Evolutionary conservation across 176 grass and related monocot species (phyloP).

Genomic region (Bonia amplexicaulis): DNA sequence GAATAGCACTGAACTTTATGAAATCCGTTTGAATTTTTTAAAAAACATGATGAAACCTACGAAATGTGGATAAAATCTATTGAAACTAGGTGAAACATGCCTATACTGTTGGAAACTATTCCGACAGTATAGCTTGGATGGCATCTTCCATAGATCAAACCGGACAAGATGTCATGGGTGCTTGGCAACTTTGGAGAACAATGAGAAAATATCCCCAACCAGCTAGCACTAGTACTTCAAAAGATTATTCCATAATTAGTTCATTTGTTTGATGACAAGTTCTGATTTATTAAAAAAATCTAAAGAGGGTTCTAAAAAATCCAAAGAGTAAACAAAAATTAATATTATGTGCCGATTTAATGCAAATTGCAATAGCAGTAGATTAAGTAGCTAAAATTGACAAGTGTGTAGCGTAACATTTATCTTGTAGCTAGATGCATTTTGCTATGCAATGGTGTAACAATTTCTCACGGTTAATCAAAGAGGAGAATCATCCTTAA

Average conservation of each 20-base stretch:
- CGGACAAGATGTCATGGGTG: not conserved
- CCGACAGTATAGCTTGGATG: no score
- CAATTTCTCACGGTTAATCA: not conserved
- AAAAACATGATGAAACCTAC: no score
- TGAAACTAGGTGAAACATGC: no score
- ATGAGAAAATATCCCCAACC: constrained; percentile 5
- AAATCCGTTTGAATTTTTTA: no score
- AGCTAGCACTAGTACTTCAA: not conserved
- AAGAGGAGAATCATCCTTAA: not conserved
- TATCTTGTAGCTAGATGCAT: not conserved
- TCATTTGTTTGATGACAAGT: not conserved
- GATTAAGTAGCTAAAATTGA: not conserved
- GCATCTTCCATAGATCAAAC: no score
- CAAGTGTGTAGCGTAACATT: not conserved
- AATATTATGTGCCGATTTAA: not conserved
- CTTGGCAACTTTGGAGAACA: not conserved
- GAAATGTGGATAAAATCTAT: no score
- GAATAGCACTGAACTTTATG: no score
- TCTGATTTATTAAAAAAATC: not conserved
- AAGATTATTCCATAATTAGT: not conserved
- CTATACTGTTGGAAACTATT: no score
- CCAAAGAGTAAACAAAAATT: not conserved
- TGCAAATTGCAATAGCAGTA: not conserved
- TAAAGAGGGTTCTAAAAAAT: not conserved
- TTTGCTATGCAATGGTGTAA: not conserved